phyloP scores from a whole-genome alignment of 1,139 yeast species.

The Suhomyces panamericanus region DNA sequence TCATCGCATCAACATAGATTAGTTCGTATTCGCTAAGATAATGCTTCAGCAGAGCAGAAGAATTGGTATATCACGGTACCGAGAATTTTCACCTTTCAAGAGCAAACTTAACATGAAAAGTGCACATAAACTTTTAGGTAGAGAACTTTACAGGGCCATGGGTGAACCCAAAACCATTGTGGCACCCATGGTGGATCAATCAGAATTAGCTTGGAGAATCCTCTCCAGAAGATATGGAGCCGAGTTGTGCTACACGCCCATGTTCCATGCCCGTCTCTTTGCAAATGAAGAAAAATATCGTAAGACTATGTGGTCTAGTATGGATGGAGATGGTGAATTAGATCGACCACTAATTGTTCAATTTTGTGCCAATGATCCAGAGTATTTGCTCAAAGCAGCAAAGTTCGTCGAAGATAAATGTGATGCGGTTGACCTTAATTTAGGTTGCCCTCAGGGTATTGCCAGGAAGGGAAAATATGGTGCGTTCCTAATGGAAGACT shows the following conservation, averaged over 20 bases:
- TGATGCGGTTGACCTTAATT: slow-evolving; percentile 92
- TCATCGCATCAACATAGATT: no score
- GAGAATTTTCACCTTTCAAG: not conserved
- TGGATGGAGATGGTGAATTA: slow-evolving; percentile 65
- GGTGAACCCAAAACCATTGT: slow-evolving; percentile 83
- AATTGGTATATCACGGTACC: not conserved
- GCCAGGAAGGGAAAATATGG: slow-evolving; percentile 96
- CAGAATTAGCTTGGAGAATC: slow-evolving; percentile 94
- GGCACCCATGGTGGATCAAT: slow-evolving; percentile 99
- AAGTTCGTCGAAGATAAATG: slow-evolving; percentile 75
- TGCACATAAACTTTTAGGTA: slow-evolving; percentile 45
- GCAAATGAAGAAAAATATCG: slow-evolving; percentile 84
- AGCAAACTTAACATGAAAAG: not conserved
- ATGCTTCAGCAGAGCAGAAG: no score
- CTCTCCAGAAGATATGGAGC: slow-evolving; percentile 90
- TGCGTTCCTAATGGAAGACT: slow-evolving; percentile 94
- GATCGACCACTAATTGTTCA: slow-evolving; percentile 91
- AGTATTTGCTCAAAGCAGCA: slow-evolving; percentile 78
- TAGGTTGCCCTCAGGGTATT: slow-evolving; percentile 98
- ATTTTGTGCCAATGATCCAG: slow-evolving; percentile 95
- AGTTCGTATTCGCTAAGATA: no score
- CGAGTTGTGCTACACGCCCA: slow-evolving; percentile 91
- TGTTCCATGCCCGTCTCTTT: slow-evolving; percentile 91
- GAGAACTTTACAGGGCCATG: slow-evolving; percentile 65
- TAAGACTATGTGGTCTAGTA: slow-evolving; percentile 66